These are phyloP conservation scores for Eruca vesicaria DNA, from an alignment of 441 rosid genomes.

Conservation along the genomic window DNA sequence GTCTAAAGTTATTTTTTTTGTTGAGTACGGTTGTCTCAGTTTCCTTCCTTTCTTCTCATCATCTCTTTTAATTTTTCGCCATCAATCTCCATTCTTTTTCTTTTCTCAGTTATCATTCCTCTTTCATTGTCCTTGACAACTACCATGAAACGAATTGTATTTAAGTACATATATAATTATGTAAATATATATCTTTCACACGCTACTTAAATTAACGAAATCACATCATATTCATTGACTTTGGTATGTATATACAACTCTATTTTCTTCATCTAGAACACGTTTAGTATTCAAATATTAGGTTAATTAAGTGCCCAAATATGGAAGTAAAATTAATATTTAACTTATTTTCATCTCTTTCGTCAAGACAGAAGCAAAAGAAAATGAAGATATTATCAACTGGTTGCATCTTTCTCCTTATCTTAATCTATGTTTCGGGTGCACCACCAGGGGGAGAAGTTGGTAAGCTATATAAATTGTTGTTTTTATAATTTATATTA, in stretches of 20 bases:
- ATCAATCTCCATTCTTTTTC: not conserved
- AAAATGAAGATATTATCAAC: slow-evolving; percentile 18
- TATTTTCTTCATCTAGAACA: slow-evolving; percentile 8
- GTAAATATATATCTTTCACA: not conserved
- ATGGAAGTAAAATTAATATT: not conserved
- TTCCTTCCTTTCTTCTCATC: not conserved
- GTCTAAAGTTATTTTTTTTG: not conserved
- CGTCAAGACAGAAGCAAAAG: not conserved
- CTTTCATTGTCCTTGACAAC: not conserved
- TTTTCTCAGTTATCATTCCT: not conserved
- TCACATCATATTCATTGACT: slow-evolving; percentile 18
- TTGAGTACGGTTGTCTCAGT: not conserved
- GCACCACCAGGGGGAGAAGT: slow-evolving; percentile 25
- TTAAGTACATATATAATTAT: not conserved
- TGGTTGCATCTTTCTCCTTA: not conserved
- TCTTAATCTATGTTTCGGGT: not conserved
- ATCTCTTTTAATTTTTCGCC: not conserved
- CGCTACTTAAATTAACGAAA: not conserved
- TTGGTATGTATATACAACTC: slow-evolving; percentile 24
- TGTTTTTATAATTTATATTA: not conserved
- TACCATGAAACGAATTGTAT: not conserved
- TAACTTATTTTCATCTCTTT: not conserved
- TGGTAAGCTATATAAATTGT: slow-evolving; percentile 15
- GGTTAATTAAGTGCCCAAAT: not conserved
- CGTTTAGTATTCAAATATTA: not conserved